Percentiles rank a stretch among this genome's conserved stretches.
Conservation (phyloP, 2,329 filamentous ascomycete genomes). For the Colletotrichum simmondsii region DNA sequence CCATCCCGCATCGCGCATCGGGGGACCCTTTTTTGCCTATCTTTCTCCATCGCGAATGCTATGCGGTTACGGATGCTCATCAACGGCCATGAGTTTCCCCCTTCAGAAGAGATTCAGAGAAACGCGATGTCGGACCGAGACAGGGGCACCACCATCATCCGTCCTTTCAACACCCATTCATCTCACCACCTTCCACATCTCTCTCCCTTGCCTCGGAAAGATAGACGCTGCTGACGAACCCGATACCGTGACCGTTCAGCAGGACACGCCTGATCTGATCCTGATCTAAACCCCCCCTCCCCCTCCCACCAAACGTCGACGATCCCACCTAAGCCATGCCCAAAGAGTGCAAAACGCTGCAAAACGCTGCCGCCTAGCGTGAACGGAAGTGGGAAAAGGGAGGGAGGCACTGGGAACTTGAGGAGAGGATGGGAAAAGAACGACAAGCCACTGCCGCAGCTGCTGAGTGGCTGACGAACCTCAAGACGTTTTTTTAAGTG, state of each 20-base stretch:
- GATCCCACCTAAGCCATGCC: background rate
- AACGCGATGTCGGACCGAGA: constrained; percentile 4
- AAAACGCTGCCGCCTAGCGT: background rate
- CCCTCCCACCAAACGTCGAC: background rate
- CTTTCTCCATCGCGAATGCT: background rate
- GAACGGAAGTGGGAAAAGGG: background rate
- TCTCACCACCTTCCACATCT: background rate
- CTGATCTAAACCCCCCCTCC: background rate
- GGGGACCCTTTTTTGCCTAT: background rate
- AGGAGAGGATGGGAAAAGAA: background rate
- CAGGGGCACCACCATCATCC: background rate
- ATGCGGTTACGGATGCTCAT: background rate
- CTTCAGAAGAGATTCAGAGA: background rate
- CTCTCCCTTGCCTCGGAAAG: background rate
- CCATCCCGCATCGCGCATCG: background rate
- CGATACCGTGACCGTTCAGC: background rate
- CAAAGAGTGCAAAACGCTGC: background rate
- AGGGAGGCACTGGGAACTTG: background rate
- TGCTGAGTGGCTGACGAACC: constrained; percentile 20
- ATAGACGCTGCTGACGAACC: background rate
- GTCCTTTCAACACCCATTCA: background rate
- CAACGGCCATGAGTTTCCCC: background rate
- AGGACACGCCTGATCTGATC: background rate
- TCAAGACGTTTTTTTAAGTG: background rate
- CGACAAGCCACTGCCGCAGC: constrained; percentile 25